These are phyloP conservation scores for Termitomyces sp. DNA, from an alignment of 768 basidiomycete genomes.

Conservation along the genomic window DNA sequence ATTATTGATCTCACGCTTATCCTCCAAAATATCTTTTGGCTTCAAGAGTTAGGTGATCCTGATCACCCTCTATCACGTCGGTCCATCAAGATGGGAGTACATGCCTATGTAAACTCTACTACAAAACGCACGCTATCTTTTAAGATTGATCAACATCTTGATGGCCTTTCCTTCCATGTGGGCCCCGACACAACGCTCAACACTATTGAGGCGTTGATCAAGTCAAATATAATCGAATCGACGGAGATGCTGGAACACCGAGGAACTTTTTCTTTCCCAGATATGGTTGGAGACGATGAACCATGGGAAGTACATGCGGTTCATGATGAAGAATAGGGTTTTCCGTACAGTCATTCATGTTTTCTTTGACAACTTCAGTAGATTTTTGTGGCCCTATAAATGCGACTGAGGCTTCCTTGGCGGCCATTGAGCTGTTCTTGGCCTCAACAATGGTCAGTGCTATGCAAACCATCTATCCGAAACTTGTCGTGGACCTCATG, in stretches of 20 bases:
- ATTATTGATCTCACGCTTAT: slow-evolving; percentile 17
- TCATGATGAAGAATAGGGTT: not conserved
- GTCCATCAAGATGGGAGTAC: slow-evolving; percentile 9
- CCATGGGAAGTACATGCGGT: not conserved
- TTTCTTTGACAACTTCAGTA: not conserved
- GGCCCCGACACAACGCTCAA: slow-evolving; percentile 10
- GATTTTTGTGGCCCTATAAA: too few relatives aligned
- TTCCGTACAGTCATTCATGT: not conserved
- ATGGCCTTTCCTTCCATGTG: not conserved
- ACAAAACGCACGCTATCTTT: slow-evolving; percentile 6
- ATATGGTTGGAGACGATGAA: not conserved
- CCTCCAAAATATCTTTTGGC: slow-evolving; percentile 16
- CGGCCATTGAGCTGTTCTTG: too few relatives aligned
- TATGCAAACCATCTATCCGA: not conserved
- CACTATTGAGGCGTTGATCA: not conserved
- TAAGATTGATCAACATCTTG: slow-evolving; percentile 9
- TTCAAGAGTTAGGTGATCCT: not conserved
- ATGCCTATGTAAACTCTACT: slow-evolving; percentile 7
- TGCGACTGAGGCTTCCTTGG: too few relatives aligned
- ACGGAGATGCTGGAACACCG: not conserved
- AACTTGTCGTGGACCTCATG: too few relatives aligned
- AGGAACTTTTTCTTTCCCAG: not conserved
- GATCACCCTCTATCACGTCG: slow-evolving; percentile 6
- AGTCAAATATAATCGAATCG: not conserved
- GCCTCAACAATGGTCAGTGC: not conserved